These are phyloP conservation scores for Amoebophrya sp. DNA, from an alignment of 169 alveolate genomes.

Conservation along the genomic window DNA sequence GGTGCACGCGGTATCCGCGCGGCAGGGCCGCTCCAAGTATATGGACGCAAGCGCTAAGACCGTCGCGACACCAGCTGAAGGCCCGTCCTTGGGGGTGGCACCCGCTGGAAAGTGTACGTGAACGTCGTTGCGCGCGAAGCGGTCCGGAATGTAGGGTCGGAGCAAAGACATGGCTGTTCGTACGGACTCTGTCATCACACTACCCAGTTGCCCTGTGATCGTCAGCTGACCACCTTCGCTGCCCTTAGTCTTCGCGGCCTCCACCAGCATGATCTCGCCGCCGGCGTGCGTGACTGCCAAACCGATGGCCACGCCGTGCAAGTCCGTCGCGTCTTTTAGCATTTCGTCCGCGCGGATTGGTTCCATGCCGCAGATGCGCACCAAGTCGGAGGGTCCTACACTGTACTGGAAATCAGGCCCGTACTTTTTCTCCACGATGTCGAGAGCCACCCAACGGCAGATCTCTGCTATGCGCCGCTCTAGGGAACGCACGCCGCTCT, in stretches of 20 bases:
- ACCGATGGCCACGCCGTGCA: conserved; percentile 79
- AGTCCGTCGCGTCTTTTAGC: background rate
- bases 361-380: background rate
- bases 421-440: conserved; percentile 36
- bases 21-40: conserved; percentile 61
- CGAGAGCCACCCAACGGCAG: conserved; percentile 43
- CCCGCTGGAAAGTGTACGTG: conserved; percentile 89
- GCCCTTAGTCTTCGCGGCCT: conserved; percentile 52
- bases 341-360: background rate
- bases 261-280: conserved; percentile 82
- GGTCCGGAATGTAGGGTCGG: background rate
- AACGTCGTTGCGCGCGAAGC: conserved; percentile 43
- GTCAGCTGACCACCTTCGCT: conserved; percentile 59
- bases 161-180: conserved; percentile 65
- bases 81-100: conserved; percentile 92
- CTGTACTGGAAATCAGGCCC: background rate
- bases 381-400: background rate
- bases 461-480: conserved; percentile 40
- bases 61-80: conserved; percentile 87
- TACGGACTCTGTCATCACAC: conserved; percentile 82
- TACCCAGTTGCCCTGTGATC: conserved; percentile 85
- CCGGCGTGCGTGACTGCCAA: conserved; percentile 89
- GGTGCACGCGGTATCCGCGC: conserved; percentile 79
- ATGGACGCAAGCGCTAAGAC: conserved; percentile 77
- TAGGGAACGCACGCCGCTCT: conserved; percentile 39